These are phyloP conservation scores for Taiozyma sp. DNA, from an alignment of 1,139 yeast genomes.

Conservation along the genomic window DNA sequence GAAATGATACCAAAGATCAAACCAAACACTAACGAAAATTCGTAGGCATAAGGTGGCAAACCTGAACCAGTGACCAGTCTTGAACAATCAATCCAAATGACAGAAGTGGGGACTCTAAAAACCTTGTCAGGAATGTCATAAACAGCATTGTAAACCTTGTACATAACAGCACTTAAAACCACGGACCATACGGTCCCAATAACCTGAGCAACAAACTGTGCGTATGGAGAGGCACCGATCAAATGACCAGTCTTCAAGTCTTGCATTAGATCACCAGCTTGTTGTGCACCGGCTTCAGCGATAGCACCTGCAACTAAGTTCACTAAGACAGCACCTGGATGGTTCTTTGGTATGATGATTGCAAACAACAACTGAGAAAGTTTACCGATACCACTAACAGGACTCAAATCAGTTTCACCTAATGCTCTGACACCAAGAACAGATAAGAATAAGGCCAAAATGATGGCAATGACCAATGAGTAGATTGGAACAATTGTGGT, in stretches of 20 bases:
- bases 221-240: slow-evolving; percentile 86
- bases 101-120: slow-evolving; percentile 90
- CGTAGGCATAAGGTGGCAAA: slow-evolving; percentile 72
- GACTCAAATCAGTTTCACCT: slow-evolving; percentile 95
- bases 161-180: slow-evolving; percentile 73
- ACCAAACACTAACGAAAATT: slow-evolving; percentile 64
- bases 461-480: slow-evolving; percentile 61
- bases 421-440: slow-evolving; percentile 87
- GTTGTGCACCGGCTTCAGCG: slow-evolving; percentile 99
- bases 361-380: slow-evolving; percentile 88
- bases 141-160: slow-evolving; percentile 72
- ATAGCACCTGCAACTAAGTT: slow-evolving; percentile 94
- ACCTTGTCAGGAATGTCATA: slow-evolving; percentile 79
- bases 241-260: slow-evolving; percentile 93
- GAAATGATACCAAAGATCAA: slow-evolving; percentile 67
- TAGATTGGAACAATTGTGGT: slow-evolving; percentile 59
- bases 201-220: slow-evolving; percentile 86
- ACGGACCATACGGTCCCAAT: slow-evolving; percentile 86
- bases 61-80: slow-evolving; percentile 90
- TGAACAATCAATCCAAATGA: slow-evolving; percentile 96
- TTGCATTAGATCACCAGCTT: slow-evolving; percentile 97
- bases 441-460: slow-evolving; percentile 74
- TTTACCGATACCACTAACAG: slow-evolving; percentile 96
- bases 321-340: slow-evolving; percentile 78
- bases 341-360: slow-evolving; percentile 64